Evolutionary conservation across 2,329 filamentous ascomycete genomes (phyloP), one percentile per base, ranked within the genome.

Genomic region (Ceratocystis smalleyi): DNA sequence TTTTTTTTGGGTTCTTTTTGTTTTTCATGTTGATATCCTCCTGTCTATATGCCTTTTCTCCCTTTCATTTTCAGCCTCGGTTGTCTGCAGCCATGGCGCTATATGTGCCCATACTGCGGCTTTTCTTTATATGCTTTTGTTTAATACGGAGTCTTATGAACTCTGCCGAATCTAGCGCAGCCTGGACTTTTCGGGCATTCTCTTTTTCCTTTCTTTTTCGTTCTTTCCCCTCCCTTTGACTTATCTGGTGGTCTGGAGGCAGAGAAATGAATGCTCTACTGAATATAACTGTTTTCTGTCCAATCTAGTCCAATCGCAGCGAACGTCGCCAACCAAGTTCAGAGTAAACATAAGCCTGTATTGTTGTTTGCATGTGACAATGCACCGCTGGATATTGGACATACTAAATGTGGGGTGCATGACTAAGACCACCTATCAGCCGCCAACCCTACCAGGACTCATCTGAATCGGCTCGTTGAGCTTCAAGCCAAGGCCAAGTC

Each of bases 331-430:
- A 40, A 40, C 35, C 35, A 10, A 40, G 10, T 40, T 40, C 35
- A n/a, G 32, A 32, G 32, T 45, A 45, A 43, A 61, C 6, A 45
- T 22, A 12, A 4, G 32, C 5, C 12, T 61, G 5, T 10, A 15
- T 27, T 15, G 15, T 60, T 51, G 47, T 57, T 57, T 57, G 54
- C 54, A 57, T 57, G 54, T 57, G 54, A 57, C 35, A 57, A 19
- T 12, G 3, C n/a, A 6, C n/a, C 10, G n/a, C 15, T 57, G 8
- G 3, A 57, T 57, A 57, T 22, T n/a, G 2, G 27, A 35, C 54
- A 57, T 35, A 27, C 32, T 35, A 57, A 57, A 57, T 57, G n/a
- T 57, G 54, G 54, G 15, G 15, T n/a, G 6, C 54, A 35, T 57
- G 30, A 35, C 30, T 55, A 57, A 30, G 54, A 35, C 54, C 54